These are phyloP conservation scores for Colletotrichum gigasporum DNA, from an alignment of 2,329 filamentous ascomycete genomes.

Conservation along the genomic window DNA sequence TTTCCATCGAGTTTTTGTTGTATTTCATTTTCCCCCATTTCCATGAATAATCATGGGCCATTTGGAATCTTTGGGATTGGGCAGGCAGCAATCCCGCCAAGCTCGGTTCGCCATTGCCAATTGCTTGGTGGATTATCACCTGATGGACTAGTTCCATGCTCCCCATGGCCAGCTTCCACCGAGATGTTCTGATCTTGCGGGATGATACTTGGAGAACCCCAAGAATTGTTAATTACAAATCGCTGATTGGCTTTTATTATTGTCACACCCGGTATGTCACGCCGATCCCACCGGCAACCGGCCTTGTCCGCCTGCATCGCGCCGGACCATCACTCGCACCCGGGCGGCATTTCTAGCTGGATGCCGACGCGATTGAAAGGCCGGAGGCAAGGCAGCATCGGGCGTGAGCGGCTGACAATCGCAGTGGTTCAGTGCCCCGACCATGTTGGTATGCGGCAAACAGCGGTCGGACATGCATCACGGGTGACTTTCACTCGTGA, in stretches of 20 bases:
- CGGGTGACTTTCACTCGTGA: conserved; percentile 10
- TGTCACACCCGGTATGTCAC: too few species aligned
- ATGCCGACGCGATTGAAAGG: conserved; percentile 32
- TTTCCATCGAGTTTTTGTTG: too few species aligned
- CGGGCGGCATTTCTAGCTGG: conserved; percentile 10
- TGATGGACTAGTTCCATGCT: background rate
- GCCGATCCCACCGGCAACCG: too few species aligned
- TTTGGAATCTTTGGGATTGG: background rate
- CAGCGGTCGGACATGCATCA: background rate
- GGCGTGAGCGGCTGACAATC: conserved; percentile 44
- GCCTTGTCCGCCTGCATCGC: too few species aligned
- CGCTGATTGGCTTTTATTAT: too few species aligned
- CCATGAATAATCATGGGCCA: too few species aligned
- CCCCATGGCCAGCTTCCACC: background rate
- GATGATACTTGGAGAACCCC: background rate
- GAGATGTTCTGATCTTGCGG: background rate
- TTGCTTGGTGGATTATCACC: background rate
- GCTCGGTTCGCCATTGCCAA: background rate
- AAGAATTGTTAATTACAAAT: too few species aligned
- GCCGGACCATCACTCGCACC: conserved; percentile 21
- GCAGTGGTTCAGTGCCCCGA: too few species aligned
- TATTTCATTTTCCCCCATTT: too few species aligned
- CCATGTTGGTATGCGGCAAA: too few species aligned
- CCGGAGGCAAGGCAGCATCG: conserved; percentile 39
- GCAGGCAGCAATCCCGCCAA: conserved; percentile 4